Conservation (phyloP, 768 basidiomycete species). For the Serendipita indica region DNA sequence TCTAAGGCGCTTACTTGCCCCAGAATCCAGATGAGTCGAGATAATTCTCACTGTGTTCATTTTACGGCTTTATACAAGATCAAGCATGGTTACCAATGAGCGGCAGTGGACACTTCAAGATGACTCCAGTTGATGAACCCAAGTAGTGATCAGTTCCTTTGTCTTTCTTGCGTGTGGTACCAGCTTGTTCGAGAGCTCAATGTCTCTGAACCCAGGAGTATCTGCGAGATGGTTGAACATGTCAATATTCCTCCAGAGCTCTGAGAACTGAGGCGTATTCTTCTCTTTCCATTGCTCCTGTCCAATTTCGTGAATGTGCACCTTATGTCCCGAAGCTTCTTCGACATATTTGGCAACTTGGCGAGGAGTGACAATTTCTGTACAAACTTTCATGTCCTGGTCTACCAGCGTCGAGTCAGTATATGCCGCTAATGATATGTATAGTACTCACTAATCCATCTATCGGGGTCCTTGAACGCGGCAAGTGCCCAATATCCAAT, state of each 20-base stretch:
- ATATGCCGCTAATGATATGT: background rate
- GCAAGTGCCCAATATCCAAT: conserved; percentile 10
- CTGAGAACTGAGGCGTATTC: background rate
- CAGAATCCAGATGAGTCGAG: too few species aligned
- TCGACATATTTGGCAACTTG: background rate
- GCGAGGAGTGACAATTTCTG: background rate
- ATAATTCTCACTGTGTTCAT: too few species aligned
- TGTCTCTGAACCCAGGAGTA: background rate
- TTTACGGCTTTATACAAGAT: too few species aligned
- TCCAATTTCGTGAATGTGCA: conserved; percentile 1
- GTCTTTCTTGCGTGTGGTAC: background rate
- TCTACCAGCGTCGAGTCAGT: background rate
- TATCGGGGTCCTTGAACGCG: conserved; percentile 13
- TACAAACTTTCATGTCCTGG: conserved; percentile 9
- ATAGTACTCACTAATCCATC: conserved; percentile 12
- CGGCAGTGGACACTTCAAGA: too few species aligned
- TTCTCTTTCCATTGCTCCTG: background rate
- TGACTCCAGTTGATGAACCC: too few species aligned
- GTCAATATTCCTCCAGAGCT: background rate
- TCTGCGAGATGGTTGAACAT: background rate
- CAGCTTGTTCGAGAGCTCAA: background rate
- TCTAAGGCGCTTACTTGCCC: too few species aligned
- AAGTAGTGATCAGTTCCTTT: background rate
- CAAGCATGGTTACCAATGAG: too few species aligned
- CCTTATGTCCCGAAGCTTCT: background rate